Evolutionary conservation across 257 asterid species (phyloP).

Genomic region (Parsonsia alboflavescens): DNA sequence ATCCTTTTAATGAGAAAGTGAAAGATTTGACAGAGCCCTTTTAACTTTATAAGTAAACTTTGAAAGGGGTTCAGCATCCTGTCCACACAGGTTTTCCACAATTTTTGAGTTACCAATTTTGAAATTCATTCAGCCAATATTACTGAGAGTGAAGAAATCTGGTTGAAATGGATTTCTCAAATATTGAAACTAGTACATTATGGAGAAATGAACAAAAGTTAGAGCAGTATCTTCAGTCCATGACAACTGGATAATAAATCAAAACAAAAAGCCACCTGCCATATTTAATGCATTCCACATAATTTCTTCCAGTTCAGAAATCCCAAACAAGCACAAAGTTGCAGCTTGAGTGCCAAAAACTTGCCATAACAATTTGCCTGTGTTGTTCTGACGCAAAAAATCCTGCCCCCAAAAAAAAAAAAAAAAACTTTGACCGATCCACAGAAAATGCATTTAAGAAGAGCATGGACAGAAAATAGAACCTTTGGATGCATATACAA

Average conservation of each 20-base stretch:
- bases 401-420: conserved; percentile 45
- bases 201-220: background rate
- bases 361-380: conserved; percentile 95
- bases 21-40: background rate
- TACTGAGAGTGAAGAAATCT: background rate
- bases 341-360: conserved; percentile 72
- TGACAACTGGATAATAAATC: background rate
- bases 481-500: conserved; percentile 99
- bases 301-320: conserved; percentile 80
- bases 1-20: background rate
- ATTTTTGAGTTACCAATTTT: background rate
- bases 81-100: background rate
- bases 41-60: background rate
- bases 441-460: conserved; percentile 1
- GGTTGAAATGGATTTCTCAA: background rate
- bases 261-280: conserved; percentile 39
- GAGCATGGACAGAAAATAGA: conserved; percentile 17
- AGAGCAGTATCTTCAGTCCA: background rate
- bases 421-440: background rate
- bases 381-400: conserved; percentile 88
- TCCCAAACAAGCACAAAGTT: conserved; percentile 78
- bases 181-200: background rate
- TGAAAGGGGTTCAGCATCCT: background rate
- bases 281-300: conserved; percentile 74
- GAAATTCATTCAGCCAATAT: background rate